These are phyloP conservation scores for Lentinula sp. DNA, from an alignment of 768 basidiomycete species.

Conservation along the genomic window DNA sequence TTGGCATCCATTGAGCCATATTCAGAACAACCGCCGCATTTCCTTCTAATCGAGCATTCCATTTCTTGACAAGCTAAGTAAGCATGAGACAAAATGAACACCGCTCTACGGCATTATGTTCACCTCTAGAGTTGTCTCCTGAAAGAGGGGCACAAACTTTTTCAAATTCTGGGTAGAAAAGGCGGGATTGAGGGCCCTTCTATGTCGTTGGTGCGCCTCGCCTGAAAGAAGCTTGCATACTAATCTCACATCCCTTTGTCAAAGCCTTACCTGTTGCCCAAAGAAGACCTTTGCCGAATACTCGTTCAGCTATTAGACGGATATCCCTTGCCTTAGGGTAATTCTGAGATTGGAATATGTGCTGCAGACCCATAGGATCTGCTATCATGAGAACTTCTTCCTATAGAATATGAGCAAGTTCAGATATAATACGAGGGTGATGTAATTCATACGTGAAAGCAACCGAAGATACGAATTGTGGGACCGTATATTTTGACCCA, in stretches of 20 bases:
- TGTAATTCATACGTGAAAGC: background rate
- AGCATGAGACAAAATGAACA: slow-evolving; percentile 10
- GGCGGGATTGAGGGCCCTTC: slow-evolving; percentile 26
- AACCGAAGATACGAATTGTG: background rate
- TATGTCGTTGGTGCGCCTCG: slow-evolving; percentile 18
- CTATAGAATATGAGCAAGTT: background rate
- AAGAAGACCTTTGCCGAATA: slow-evolving; percentile 16
- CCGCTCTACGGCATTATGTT: too few species aligned
- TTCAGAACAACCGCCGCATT: slow-evolving; percentile 11
- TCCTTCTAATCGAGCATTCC: slow-evolving; percentile 2
- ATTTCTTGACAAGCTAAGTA: slow-evolving; percentile 18
- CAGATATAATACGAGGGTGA: background rate
- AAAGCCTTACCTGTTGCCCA: slow-evolving; percentile 19
- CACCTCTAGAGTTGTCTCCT: slow-evolving; percentile 17
- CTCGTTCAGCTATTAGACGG: slow-evolving; percentile 11
- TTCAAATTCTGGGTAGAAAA: slow-evolving; percentile 20
- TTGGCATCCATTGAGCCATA: slow-evolving; percentile 19
- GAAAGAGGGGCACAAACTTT: slow-evolving; percentile 20
- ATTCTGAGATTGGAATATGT: slow-evolving; percentile 19
- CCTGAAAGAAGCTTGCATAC: background rate
- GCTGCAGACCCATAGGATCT: slow-evolving; percentile 12
- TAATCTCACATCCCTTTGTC: too few species aligned
- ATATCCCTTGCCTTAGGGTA: slow-evolving; percentile 18
- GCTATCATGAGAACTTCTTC: background rate
- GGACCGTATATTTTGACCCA: slow-evolving; percentile 1